Evolutionary conservation across 2,329 filamentous ascomycete species (phyloP), one percentile per base, ranked within the genome.

Genomic region (Fusarium decemcellulare): DNA sequence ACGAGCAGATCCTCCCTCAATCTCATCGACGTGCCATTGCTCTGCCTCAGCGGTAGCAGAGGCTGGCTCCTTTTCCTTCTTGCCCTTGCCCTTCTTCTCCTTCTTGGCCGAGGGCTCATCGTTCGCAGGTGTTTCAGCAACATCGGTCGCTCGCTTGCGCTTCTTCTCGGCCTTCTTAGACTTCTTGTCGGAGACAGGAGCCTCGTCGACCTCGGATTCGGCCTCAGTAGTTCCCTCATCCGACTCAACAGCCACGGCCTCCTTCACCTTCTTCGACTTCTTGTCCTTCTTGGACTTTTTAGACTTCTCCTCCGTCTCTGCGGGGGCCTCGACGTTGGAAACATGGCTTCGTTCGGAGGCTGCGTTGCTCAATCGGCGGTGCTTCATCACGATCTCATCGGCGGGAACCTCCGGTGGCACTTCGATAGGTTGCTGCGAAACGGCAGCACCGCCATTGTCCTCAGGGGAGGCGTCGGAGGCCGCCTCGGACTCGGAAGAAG

Each of bases 11-110:
- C 84, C 86, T 34, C 88, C 88, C 40, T 83, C 83, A 36, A 90
- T 80, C 36, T 80, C 83, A 16, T 79, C 75, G 29, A 88, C 85
- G 64, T 88, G 86, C 87, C 87, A 89, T 66, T 84, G 79, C 74
- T 84, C 85, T 4, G 74, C 76, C 58, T 72, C 63, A 34, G 66
- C 61, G 12, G 44, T 44, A 11, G 30, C 27, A 11, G 70, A 58
- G 10, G 30, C 42, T 30, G 55, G 37, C 10, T 67, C 64, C 40
- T 73, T 68, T 18, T 67, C 68, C 40, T 63, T 66, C 50, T 72
- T 65, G 46, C 51, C 47, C 50, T 67, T 67, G 16, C 46, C 57
- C 68, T 79, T 74, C 23, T 77, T 74, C 18, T 69, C 67, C 64
- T 76, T 73, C 63, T 74, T 70, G 47, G 65, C 10, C 8, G 58